phyloP scores from a whole-genome alignment of 2,329 filamentous ascomycete genomes.

The Fonsecaea pugnacius region DNA sequence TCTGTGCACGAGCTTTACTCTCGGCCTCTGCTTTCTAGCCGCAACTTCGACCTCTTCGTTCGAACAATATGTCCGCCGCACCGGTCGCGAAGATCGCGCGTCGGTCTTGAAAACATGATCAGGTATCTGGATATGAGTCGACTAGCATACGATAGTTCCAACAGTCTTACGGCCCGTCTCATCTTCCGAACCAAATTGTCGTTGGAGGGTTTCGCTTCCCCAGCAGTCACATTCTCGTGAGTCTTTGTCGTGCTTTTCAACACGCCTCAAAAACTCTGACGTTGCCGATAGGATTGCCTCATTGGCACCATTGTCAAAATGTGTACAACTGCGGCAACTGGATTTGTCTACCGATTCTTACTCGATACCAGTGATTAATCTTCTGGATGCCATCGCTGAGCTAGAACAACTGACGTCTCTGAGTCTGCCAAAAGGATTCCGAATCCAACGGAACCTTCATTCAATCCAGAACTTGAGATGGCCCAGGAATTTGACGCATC shows the following conservation, averaged over 20 bases:
- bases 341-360: slow-evolving; percentile 60
- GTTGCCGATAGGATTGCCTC: slow-evolving; percentile 51
- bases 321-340: slow-evolving; percentile 53
- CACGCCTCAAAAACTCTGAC: slow-evolving; percentile 11
- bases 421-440: slow-evolving; percentile 45
- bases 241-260: slow-evolving; percentile 31
- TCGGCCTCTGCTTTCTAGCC: slow-evolving; percentile 54
- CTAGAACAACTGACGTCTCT: slow-evolving; percentile 53
- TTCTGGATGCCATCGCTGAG: slow-evolving; percentile 57
- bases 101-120: slow-evolving; percentile 52
- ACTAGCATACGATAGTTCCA: slow-evolving; percentile 64
- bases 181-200: slow-evolving; percentile 58
- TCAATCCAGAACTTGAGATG: slow-evolving; percentile 17
- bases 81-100: slow-evolving; percentile 45
- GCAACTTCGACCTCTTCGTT: slow-evolving; percentile 60
- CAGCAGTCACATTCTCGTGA: slow-evolving; percentile 61
- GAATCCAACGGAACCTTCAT: background rate
- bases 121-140: slow-evolving; percentile 57
- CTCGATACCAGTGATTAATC: slow-evolving; percentile 52
- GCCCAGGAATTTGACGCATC: slow-evolving; percentile 25
- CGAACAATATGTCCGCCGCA: slow-evolving; percentile 59
- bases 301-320: slow-evolving; percentile 62
- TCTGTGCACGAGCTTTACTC: slow-evolving; percentile 59
- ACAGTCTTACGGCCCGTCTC: slow-evolving; percentile 61
- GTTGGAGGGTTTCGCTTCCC: slow-evolving; percentile 61